Conservation (phyloP, 495 filamentous ascomycete species). For the Staphylotrichum tortipilum region DNA sequence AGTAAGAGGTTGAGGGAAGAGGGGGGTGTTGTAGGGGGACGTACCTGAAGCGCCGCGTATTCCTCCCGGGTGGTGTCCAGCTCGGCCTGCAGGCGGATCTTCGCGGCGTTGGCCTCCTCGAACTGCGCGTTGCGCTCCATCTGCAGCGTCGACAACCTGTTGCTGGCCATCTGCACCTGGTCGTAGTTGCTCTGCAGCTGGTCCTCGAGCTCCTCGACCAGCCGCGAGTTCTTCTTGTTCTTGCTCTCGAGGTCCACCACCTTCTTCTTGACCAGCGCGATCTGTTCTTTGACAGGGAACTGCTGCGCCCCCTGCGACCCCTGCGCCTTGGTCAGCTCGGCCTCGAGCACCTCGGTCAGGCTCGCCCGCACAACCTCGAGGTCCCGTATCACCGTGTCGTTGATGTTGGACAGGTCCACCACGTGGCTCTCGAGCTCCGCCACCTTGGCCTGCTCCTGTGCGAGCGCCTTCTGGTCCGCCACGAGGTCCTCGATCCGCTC, state of each 20-base stretch:
- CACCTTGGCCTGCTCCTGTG: constrained; percentile 48
- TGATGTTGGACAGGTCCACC: constrained; percentile 43
- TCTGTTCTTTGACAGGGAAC: constrained; percentile 56
- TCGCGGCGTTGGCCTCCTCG: constrained; percentile 47
- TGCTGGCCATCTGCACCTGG: constrained; percentile 76
- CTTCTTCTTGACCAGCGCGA: constrained; percentile 65
- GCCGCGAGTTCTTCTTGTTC: constrained; percentile 73
- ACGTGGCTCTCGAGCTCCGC: constrained; percentile 41
- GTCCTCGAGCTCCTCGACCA: constrained; percentile 94
- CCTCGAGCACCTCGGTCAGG: constrained; percentile 36
- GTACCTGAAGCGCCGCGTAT: constrained; percentile 59
- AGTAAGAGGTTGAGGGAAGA: constrained; percentile 10
- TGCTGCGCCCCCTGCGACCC: too few species aligned
- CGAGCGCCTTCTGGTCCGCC: constrained; percentile 38
- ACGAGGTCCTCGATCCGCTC: constrained; percentile 46
- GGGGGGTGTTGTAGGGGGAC: constrained; percentile 10
- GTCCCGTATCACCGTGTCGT: constrained; percentile 48
- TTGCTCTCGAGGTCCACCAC: constrained; percentile 54
- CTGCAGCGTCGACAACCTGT: constrained; percentile 62
- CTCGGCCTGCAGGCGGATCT: constrained; percentile 42
- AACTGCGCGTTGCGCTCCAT: constrained; percentile 56
- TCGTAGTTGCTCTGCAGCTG: constrained; percentile 93
- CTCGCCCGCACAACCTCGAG: constrained; percentile 42
- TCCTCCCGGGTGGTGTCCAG: constrained; percentile 55
- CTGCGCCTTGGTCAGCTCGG: constrained; percentile 33